Percentiles rank a stretch among this genome's conserved stretches.
Evolutionary conservation across 2,329 filamentous ascomycete species (phyloP).

Genomic region (Penicillium sclerotigenum): DNA sequence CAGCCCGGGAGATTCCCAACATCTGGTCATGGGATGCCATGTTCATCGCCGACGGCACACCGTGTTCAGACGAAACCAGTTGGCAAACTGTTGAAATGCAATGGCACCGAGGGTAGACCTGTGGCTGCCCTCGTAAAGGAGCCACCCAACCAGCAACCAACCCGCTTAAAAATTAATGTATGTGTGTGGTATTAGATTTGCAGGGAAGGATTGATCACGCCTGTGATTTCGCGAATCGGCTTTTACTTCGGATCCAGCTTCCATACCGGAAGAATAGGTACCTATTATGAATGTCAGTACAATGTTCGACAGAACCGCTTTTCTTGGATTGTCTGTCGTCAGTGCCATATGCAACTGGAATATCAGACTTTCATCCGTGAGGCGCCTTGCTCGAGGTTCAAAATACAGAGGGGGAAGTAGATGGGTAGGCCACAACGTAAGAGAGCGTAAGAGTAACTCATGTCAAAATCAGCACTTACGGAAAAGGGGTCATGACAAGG

Average conservation of each 20-base stretch:
- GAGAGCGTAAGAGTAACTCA: conserved; percentile 4
- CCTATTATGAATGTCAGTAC: conserved; percentile 24
- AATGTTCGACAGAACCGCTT: not conserved
- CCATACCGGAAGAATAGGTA: conserved; percentile 47
- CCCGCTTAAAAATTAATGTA: not conserved
- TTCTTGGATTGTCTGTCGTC: not conserved
- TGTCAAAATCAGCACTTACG: conserved; percentile 36
- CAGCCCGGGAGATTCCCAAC: not conserved
- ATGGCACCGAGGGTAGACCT: conserved; percentile 1
- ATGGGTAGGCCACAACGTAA: conserved; percentile 8
- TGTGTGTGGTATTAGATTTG: conserved; percentile 8
- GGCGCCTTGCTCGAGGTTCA: not conserved
- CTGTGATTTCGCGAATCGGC: conserved; percentile 37
- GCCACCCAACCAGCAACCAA: not conserved
- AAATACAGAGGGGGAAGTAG: conserved; percentile 11
- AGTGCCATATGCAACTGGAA: conserved; percentile 5
- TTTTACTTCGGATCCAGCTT: conserved; percentile 40
- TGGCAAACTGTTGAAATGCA: conserved; percentile 5
- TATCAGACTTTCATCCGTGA: not conserved
- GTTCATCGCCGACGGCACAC: not conserved
- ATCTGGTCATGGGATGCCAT: not conserved
- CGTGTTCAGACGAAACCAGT: not conserved
- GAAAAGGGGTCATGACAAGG: conserved; percentile 45
- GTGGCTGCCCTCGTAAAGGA: conserved; percentile 4
- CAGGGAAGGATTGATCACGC: conserved; percentile 12